Evolutionary conservation across 768 basidiomycete genomes (phyloP), one percentile per base, ranked within the genome.

Genomic region (Butyriboletus loyo): DNA sequence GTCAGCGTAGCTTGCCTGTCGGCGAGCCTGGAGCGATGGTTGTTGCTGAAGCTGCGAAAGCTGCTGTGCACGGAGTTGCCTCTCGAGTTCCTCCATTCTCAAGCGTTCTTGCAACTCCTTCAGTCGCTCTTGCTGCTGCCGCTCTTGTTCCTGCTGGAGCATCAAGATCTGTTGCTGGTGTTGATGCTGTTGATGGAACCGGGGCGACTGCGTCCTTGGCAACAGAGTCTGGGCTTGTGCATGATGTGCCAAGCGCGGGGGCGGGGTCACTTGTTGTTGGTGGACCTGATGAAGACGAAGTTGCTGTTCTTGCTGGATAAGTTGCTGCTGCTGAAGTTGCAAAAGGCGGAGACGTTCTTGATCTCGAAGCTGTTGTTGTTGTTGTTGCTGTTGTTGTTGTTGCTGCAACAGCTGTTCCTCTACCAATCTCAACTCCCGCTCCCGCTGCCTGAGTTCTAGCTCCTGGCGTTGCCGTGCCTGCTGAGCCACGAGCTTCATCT

Each of bases 171-270:
- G 88, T 41, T 87, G 83, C 52, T 88, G 77, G 62, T 87, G 84
- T 53, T 88, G 86, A 52, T 86, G 79, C 58, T 87, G 84, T 50
- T 87, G 86, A 57, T 86, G 79, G 67, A 89, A 87, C 19, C 87
- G 81, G n/a, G 87, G 87, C 3, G 88, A 89, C 59, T 88, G 87
- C 4, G 86, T 83, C 21, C 81, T 79, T 6, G 86, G 83, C 39
- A 69, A 41, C 39, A 68, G 30, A 4, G 44, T 40, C 47, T 62
- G 65, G 11, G 53, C 28, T 22, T 58, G 65, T n/a, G 58, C 41
- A 36, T 68, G 69, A 19, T 68, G 59, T 27, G 82, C 79, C 83
- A 89, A 83, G 36, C 87, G 80, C 27, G 88, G 86, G 27, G 88
- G 85, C 2, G 89, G 85, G 0, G 86, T 85, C 21, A 45, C 58